Percentiles rank a stretch among this genome's conserved stretches.
Conservation (phyloP, 257 asterid species). For the Salvia hispanica region DNA sequence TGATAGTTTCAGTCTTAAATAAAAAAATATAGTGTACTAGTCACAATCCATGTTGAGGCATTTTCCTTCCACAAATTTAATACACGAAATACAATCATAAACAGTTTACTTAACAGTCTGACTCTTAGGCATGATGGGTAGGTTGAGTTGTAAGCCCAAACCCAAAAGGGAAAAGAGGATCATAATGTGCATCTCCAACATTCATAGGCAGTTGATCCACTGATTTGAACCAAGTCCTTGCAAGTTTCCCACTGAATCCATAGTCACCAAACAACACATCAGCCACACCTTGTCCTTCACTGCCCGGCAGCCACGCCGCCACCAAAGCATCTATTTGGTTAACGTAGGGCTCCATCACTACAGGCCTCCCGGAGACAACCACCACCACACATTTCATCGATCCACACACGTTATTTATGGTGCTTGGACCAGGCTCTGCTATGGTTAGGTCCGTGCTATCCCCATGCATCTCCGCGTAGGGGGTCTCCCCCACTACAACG, state of each 20-base stretch:
- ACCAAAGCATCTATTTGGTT: conserved; percentile 48
- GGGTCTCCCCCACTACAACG: conserved; percentile 73
- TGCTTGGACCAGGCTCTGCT: conserved; percentile 59
- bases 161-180: conserved; percentile 70
- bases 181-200: conserved; percentile 68
- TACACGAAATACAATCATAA: no score
- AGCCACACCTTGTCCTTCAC: conserved; percentile 67
- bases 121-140: no score
- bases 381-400: conserved; percentile 63
- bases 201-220: conserved; percentile 83
- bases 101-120: no score
- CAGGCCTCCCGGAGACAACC: conserved; percentile 62
- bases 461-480: conserved; percentile 70
- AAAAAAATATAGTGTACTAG: no score
- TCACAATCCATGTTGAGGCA: no score
- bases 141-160: conserved; percentile 55
- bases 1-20: no score
- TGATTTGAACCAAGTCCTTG: conserved; percentile 74
- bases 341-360: conserved; percentile 47
- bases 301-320: conserved; percentile 72
- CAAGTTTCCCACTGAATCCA: conserved; percentile 71
- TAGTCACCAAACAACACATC: conserved; percentile 67
- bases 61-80: background rate
- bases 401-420: conserved; percentile 60
- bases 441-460: conserved; percentile 66